Evolutionary conservation across 306 rosid genomes (phyloP).

Genomic region (Cicer arietinum): DNA sequence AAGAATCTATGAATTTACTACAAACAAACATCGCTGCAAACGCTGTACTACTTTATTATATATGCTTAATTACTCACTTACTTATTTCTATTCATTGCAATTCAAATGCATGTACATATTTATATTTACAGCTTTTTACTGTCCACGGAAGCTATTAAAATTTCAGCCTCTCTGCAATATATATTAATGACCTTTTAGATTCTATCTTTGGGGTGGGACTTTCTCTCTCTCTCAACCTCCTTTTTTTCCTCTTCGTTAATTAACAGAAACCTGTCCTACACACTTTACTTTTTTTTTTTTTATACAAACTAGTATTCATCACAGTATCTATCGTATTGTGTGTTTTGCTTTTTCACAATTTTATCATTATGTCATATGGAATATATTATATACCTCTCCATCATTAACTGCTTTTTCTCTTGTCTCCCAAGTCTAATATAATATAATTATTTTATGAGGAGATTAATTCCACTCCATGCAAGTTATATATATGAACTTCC

Average conservation of each 20-base stretch:
- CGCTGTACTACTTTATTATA: no score
- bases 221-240: constrained; percentile 44
- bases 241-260: constrained; percentile 44
- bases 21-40: constrained; percentile 36
- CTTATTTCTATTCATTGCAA: neutral
- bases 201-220: constrained; percentile 19
- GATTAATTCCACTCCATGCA: neutral
- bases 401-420: constrained; percentile 33
- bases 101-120: neutral
- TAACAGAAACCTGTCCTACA: constrained; percentile 32
- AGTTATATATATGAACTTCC: neutral
- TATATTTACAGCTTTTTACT: constrained; percentile 55
- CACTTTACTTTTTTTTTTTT: constrained; percentile 20
- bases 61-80: no score
- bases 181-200: constrained; percentile 55
- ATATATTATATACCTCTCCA: neutral
- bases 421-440: neutral
- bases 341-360: constrained; percentile 10
- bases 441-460: neutral
- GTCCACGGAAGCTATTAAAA: constrained; percentile 21
- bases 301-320: neutral
- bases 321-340: constrained; percentile 28
- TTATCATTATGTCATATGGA: constrained; percentile 1
- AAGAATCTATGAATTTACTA: constrained; percentile 56
- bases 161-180: constrained; percentile 51